Evolutionary conservation across 2,329 filamentous ascomycete species (phyloP).

Genomic region (Cladosporium sp.): DNA sequence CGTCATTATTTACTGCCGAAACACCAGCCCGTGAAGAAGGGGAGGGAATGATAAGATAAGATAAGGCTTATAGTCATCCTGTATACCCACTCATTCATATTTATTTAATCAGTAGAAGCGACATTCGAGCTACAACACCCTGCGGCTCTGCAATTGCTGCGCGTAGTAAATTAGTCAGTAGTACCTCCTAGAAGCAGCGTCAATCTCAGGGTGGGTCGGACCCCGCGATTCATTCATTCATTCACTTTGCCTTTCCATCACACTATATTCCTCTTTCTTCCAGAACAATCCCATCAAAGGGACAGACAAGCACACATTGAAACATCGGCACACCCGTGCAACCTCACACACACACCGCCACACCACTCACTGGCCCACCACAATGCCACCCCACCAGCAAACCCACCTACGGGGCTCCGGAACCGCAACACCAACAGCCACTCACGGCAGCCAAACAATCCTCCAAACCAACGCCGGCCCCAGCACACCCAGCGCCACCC

Average conservation of each 20-base stretch:
- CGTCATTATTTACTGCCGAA: background rate
- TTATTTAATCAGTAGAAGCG: background rate
- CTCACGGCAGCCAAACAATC: conserved; percentile 36
- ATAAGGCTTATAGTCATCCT: no score
- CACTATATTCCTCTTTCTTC: background rate
- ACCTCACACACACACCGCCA: background rate
- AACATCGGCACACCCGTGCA: background rate
- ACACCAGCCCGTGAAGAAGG: background rate
- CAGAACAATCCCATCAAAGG: background rate
- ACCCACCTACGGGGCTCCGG: conserved; percentile 20
- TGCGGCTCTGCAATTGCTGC: background rate
- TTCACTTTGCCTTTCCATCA: background rate
- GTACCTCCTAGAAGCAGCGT: background rate
- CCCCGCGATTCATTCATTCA: conserved; percentile 2
- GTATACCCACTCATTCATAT: background rate
- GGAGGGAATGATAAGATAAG: background rate
- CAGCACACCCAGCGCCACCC: conserved; percentile 32
- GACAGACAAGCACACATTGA: background rate
- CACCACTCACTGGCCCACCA: background rate
- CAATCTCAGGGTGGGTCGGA: background rate
- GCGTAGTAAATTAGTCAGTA: background rate
- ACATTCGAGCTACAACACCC: background rate
- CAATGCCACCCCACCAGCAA: conserved; percentile 18
- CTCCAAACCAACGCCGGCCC: conserved; percentile 28
- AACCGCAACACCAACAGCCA: conserved; percentile 29